Evolutionary conservation across 2,329 filamentous ascomycete species (phyloP).

Genomic region (Exophiala xenobiotica): DNA sequence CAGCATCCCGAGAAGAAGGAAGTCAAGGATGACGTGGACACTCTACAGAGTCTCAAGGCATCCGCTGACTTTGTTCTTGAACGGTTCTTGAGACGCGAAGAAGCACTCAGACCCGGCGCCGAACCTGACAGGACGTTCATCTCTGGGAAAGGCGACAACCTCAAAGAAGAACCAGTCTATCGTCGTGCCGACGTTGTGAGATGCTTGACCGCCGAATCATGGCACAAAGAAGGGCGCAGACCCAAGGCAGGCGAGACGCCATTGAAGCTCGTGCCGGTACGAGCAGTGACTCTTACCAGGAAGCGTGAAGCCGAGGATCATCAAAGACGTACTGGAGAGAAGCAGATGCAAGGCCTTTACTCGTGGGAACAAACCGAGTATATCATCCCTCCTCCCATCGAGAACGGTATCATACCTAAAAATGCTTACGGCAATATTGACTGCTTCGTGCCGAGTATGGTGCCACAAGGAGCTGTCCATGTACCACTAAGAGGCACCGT

Average conservation of each 20-base stretch:
- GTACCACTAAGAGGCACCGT: constrained; percentile 75
- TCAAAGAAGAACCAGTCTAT: constrained; percentile 77
- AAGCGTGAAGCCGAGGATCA: constrained; percentile 87
- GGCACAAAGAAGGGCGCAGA: constrained; percentile 92
- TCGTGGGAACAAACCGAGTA: constrained; percentile 84
- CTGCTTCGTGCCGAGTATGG: constrained; percentile 90
- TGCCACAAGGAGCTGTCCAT: constrained; percentile 79
- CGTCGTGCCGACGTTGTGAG: constrained; percentile 73
- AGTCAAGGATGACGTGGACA: constrained; percentile 72
- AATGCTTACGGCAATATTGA: constrained; percentile 97
- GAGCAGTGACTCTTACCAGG: constrained; percentile 83
- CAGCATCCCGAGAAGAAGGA: constrained; percentile 71
- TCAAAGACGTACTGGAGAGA: constrained; percentile 74
- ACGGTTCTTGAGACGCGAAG: constrained; percentile 85
- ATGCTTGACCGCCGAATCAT: constrained; percentile 91
- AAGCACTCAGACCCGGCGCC: constrained; percentile 72
- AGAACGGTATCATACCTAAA: constrained; percentile 83
- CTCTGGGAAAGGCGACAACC: constrained; percentile 69
- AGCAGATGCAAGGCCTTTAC: constrained; percentile 83
- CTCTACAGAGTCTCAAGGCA: constrained; percentile 82
- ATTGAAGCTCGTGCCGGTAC: constrained; percentile 82
- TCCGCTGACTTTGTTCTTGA: constrained; percentile 82
- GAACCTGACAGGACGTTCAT: constrained; percentile 72
- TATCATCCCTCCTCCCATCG: constrained; percentile 87
- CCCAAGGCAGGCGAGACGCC: constrained; percentile 69